Evolutionary conservation across 495 filamentous ascomycete species (phyloP).

Genomic region (Parachaetomium inaequale): DNA sequence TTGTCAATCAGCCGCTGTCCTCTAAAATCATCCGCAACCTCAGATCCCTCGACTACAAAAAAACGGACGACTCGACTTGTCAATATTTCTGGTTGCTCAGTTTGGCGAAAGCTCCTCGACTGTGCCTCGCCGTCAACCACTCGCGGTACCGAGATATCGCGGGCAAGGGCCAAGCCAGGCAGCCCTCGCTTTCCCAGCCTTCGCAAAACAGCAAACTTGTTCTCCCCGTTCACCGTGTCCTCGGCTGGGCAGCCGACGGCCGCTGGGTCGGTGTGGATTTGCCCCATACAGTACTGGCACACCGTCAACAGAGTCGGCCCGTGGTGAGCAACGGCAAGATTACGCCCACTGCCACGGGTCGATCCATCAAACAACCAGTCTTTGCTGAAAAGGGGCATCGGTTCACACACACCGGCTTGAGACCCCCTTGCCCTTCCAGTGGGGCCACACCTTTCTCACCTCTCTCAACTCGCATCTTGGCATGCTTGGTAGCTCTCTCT

Average conservation of each 20-base stretch:
- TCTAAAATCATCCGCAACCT: no score
- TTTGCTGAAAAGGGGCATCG: conserved; percentile 16
- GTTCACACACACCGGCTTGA: conserved; percentile 20
- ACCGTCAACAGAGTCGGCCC: conserved; percentile 9
- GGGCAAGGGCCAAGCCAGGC: no score
- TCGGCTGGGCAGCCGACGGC: not conserved
- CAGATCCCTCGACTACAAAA: no score
- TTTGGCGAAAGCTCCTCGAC: no score
- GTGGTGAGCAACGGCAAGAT: conserved; percentile 27
- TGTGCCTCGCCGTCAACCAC: no score
- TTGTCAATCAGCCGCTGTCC: no score
- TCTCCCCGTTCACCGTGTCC: conserved; percentile 13
- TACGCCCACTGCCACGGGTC: conserved; percentile 37
- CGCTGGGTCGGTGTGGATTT: conserved; percentile 10
- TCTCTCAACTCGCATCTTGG: conserved; percentile 31
- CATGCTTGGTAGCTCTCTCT: conserved; percentile 24
- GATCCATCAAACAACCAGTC: conserved; percentile 27
- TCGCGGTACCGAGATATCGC: no score
- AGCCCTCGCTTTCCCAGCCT: no score
- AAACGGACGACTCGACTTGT: no score
- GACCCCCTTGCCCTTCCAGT: conserved; percentile 23
- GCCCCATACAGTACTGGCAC: conserved; percentile 21
- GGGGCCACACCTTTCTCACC: conserved; percentile 34
- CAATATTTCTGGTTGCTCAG: no score
- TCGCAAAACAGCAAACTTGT: no score